A percentile compares a stretch with the other conserved stretches of the same genome.
Conservation (phyloP, 192 early-diverging fungal species). For the Funneliformis mosseae region DNA sequence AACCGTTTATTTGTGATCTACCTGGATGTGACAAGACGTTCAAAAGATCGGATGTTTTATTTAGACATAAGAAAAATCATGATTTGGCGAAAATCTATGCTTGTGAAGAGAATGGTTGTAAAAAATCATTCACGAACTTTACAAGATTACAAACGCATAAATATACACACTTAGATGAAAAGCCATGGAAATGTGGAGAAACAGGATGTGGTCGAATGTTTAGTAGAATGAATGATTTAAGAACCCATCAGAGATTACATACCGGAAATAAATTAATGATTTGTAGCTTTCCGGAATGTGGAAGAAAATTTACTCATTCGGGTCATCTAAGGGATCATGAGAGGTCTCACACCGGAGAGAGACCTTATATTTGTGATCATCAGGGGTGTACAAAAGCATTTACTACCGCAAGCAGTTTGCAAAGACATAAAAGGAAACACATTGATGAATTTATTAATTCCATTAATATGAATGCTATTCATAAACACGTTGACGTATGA, state of each 20-base stretch:
- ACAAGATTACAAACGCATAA: conserved; percentile 44
- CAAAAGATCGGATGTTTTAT: conserved; percentile 26
- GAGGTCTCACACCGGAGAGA: conserved; percentile 61
- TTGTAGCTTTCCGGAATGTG: conserved; percentile 52
- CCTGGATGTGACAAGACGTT: conserved; percentile 72
- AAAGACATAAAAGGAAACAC: neutral
- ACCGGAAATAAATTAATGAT: conserved; percentile 56
- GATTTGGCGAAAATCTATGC: neutral
- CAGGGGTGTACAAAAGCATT: conserved; percentile 52
- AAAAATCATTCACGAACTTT: neutral
- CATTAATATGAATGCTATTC: neutral
- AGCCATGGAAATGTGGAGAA: conserved; percentile 66
- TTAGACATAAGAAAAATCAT: neutral
- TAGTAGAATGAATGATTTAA: conserved; percentile 63
- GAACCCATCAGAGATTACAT: conserved; percentile 69
- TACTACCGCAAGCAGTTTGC: conserved; percentile 19
- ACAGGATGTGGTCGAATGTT: conserved; percentile 64
- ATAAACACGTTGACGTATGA: no score
- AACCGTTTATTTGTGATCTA: conserved; percentile 72
- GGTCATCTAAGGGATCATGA: conserved; percentile 55
- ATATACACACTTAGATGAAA: conserved; percentile 75
- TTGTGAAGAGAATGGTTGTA: neutral
- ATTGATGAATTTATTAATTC: neutral
- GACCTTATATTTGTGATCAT: conserved; percentile 63
- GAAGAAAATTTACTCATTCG: conserved; percentile 54